Base-by-base conservation (phyloP, 78 protist species). In the Speleostelium caveatum region DNA sequence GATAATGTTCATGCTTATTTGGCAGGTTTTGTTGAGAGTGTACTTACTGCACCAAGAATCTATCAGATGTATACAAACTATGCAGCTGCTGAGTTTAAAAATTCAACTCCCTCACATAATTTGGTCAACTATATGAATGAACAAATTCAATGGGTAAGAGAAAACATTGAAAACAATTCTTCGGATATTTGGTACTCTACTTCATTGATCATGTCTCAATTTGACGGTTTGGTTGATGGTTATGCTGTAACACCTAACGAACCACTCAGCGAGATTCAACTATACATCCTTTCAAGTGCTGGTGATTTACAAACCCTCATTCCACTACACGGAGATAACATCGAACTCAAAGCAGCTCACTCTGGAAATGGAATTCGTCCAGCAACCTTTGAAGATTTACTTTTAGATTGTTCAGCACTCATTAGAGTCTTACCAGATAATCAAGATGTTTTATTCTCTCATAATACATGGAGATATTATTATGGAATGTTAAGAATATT, bases 331-430 rank as follows among this genome's bases (percentile, higher is more conserved):
- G 73, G 72, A 19, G 19, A 45, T 17, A 35, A 1, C 87, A 65
- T 32, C 53, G 1, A 53, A n/a, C n/a, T n/a, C n/a, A n/a, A n/a
- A n/a, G n/a, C n/a, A n/a, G n/a, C n/a, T n/a, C n/a, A n/a, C n/a
- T n/a, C n/a, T n/a, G n/a, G n/a, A n/a, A n/a, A n/a, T n/a, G n/a
- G n/a, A n/a, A n/a, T n/a, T n/a, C n/a, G n/a, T n/a, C n/a, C n/a
- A n/a, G n/a, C n/a, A n/a, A n/a, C n/a, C n/a, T n/a, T n/a, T n/a
- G n/a, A n/a, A n/a, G n/a, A n/a, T n/a, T n/a, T n/a, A n/a, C n/a
- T n/a, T n/a, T n/a, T n/a, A n/a, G n/a, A 92, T 66, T 95, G 97
- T 78, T 77, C 93, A 10, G 74, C 93, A 1, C 51, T 95, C 19
- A 39, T 92, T 66, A 92, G 87, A 76, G 3, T 89, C 6, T 45